A percentile compares a stretch with the other conserved stretches of the same genome.
phyloP scores from a whole-genome alignment of 805 yeast genomes.

The Candida namnaoensis region DNA sequence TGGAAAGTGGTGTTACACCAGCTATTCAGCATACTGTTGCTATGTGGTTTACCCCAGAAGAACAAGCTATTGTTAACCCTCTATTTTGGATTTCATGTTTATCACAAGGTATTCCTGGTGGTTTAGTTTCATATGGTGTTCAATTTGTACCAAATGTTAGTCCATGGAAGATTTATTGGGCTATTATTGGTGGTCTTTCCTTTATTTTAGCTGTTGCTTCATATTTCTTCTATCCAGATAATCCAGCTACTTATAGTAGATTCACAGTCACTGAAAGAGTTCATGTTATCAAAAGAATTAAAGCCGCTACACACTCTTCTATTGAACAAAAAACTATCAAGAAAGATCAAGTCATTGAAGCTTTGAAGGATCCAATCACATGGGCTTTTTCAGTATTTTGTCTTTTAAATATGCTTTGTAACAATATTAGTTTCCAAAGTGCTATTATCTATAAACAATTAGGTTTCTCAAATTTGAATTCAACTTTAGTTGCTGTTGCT shows the following conservation, averaged over 20 bases:
- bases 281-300: conserved; percentile 29
- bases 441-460: conserved; percentile 31
- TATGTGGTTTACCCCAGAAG: conserved; percentile 31
- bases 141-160: conserved; percentile 8
- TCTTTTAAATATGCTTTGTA: conserved; percentile 34
- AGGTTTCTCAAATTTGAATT: conserved; percentile 25
- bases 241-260: conserved; percentile 35
- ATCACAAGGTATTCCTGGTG: conserved; percentile 28
- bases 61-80: conserved; percentile 35
- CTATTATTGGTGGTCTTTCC: conserved; percentile 39
- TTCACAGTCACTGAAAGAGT: conserved; percentile 33
- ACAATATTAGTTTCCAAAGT: conserved; percentile 38
- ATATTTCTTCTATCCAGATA: conserved; percentile 34
- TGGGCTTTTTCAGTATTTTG: conserved; percentile 24
- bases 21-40: conserved; percentile 29
- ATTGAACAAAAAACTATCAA: conserved; percentile 33
- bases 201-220: conserved; percentile 21
- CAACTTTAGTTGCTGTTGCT: conserved; percentile 42
- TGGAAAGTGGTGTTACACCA: conserved; percentile 27
- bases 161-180: conserved; percentile 39
- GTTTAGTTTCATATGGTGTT: conserved; percentile 22
- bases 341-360: conserved; percentile 28
- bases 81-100: conserved; percentile 33
- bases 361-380: conserved; percentile 29
- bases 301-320: conserved; percentile 24